A percentile compares a stretch with the other conserved stretches of the same genome.
Evolutionary conservation across 2,329 filamentous ascomycete genomes (phyloP).

Genomic region (Berkeleyomyces rouxiae): DNA sequence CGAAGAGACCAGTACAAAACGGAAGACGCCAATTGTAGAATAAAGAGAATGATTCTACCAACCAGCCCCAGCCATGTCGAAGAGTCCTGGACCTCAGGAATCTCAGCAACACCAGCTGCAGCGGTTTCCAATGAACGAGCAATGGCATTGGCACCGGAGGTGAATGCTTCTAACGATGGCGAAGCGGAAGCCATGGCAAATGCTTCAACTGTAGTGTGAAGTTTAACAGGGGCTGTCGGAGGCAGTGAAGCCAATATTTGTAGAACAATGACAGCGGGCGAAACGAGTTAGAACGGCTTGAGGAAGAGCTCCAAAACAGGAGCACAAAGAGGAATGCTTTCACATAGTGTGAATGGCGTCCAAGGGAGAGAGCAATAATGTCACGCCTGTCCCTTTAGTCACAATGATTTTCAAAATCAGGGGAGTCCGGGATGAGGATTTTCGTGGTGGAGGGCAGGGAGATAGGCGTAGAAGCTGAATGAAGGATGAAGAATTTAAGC

Average conservation of each 20-base stretch:
- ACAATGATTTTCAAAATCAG: conserved; percentile 1
- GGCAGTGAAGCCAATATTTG: background rate
- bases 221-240: background rate
- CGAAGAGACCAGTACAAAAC: conserved; percentile 65
- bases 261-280: background rate
- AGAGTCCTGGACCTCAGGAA: conserved; percentile 16
- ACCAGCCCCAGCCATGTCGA: conserved; percentile 42
- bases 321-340: conserved; percentile 7
- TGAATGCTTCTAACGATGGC: background rate
- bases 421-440: background rate
- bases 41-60: conserved; percentile 35
- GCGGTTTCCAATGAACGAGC: conserved; percentile 6
- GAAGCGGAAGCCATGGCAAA: background rate
- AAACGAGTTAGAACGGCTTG: background rate
- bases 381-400: background rate
- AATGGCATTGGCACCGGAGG: background rate
- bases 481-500: background rate
- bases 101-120: conserved; percentile 3
- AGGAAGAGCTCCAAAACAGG: conserved; percentile 10
- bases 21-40: conserved; percentile 39
- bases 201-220: background rate
- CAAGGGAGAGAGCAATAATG: conserved; percentile 2
- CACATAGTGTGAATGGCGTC: conserved; percentile 10
- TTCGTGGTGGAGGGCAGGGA: background rate
- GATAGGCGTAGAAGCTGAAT: background rate